Evolutionary conservation across 345 rosid species (phyloP).

Genomic region (Citrus glauca): DNA sequence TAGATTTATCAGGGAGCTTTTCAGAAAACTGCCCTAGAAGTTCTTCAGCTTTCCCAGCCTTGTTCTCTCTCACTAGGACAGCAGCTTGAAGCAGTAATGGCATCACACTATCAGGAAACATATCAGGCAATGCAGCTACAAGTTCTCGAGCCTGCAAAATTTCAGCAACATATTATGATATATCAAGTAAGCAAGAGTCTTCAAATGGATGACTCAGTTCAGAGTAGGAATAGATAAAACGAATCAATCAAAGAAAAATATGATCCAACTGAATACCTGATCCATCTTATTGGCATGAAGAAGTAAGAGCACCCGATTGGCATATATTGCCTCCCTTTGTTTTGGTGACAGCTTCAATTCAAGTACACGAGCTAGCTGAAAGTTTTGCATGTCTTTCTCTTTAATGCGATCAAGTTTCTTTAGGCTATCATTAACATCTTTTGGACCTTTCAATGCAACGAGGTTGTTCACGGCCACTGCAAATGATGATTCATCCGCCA

Average conservation of each 20-base stretch:
- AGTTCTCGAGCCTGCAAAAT: constrained; percentile 80
- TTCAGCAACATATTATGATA: constrained; percentile 9
- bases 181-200: background rate
- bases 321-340: constrained; percentile 77
- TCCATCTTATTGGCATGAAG: constrained; percentile 94
- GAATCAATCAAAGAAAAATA: constrained; percentile 4
- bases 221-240: background rate
- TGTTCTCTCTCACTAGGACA: constrained; percentile 81
- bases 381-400: constrained; percentile 53
- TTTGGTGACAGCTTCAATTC: constrained; percentile 73
- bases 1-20: constrained; percentile 66
- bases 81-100: constrained; percentile 88
- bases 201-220: background rate
- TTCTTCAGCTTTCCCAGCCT: constrained; percentile 84
- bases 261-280: constrained; percentile 47
- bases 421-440: constrained; percentile 73
- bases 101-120: constrained; percentile 60
- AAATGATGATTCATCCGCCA: constrained; percentile 77
- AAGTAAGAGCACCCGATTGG: constrained; percentile 77
- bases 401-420: constrained; percentile 82
- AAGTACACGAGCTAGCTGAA: constrained; percentile 64
- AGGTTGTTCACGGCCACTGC: constrained; percentile 91
- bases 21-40: constrained; percentile 62
- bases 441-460: constrained; percentile 71
- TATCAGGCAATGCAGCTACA: constrained; percentile 52